A percentile compares a stretch with the other conserved stretches of the same genome.
These are phyloP conservation scores for Gnomoniopsis sp. DNA, from an alignment of 2,329 filamentous ascomycete genomes.

Conservation along the genomic window DNA sequence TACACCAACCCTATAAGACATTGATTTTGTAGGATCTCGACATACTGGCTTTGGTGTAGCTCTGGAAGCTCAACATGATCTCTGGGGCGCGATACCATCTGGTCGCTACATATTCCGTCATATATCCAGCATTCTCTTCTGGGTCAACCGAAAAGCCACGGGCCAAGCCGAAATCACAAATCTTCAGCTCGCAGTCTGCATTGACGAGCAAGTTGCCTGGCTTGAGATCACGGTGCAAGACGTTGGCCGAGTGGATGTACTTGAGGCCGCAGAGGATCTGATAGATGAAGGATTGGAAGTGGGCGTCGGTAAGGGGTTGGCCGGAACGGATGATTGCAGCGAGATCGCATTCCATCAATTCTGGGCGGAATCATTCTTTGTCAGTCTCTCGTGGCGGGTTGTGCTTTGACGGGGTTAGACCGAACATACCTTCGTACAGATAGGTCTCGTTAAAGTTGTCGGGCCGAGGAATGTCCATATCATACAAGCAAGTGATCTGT, in stretches of 20 bases:
- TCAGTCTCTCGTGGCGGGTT: not conserved
- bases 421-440: constrained; percentile 81
- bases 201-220: constrained; percentile 97
- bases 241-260: constrained; percentile 98
- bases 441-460: constrained; percentile 99
- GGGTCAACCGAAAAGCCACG: constrained; percentile 96
- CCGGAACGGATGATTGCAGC: constrained; percentile 97
- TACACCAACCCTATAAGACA: constrained; percentile 3
- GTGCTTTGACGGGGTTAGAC: not conserved
- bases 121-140: constrained; percentile 97
- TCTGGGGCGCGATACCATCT: constrained; percentile 94
- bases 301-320: constrained; percentile 93
- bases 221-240: constrained; percentile 94
- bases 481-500: constrained; percentile 96
- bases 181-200: constrained; percentile 98
- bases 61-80: constrained; percentile 99
- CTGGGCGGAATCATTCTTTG: constrained; percentile 44
- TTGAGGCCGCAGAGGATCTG: constrained; percentile 98
- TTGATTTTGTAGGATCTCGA: constrained; percentile 30
- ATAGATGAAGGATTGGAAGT: constrained; percentile 99
- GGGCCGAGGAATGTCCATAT: constrained; percentile 97
- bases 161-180: constrained; percentile 95
- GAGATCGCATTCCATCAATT: constrained; percentile 98
- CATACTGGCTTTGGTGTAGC: constrained; percentile 99
- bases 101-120: constrained; percentile 99